Base-by-base conservation (phyloP, 108 stramenopile genomes). In the Fistulifera pelliculosa region DNA sequence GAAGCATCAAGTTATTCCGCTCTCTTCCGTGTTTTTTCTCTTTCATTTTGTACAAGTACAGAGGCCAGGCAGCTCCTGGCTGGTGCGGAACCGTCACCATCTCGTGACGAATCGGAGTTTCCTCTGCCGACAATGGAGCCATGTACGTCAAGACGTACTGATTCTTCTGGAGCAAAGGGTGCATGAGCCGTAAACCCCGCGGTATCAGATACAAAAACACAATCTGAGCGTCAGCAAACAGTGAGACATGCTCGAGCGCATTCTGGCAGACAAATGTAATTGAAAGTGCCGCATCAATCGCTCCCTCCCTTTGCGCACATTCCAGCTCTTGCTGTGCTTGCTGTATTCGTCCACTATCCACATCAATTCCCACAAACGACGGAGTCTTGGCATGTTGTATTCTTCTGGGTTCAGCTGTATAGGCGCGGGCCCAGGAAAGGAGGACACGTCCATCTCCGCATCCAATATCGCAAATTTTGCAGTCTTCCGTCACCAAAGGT, bases 181-280 rank as follows among this genome's bases (percentile, higher is more conserved):
- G 66, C 27, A 93, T 70, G 63, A 76, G 41, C 27, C 83, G 67
- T 49, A 93, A 62, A 13, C 91, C 91, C 65, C 82, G 48, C 26
- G 91, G 91, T 49, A 93, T 80, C 60, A 93, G 54, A 66, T 93
- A 93, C 44, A 93, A 45, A 56, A 89, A 93, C 4, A 86, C 38
- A 12, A 83, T 70, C 11, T 73, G 88, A 18, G 83, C 91, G 14
- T 68, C 38, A 14, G 38, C 28, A 11, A 63, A 75, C 12, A 65
- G 26, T 41, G 80, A 69, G 16, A 55, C 35, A 0, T 49, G 28
- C 7, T 88, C 83, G 23, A 93, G 53, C 15, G 79, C 91, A 71
- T 93, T 93, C 5, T 22, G 66, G 53, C 81, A 82, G 23, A 56
- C 1, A 22, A 88, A 75, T 23, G 66, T 51, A 16, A 85, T 63